Base-by-base conservation (phyloP, 2,329 filamentous ascomycete genomes). In the Microdochium nivale region DNA sequence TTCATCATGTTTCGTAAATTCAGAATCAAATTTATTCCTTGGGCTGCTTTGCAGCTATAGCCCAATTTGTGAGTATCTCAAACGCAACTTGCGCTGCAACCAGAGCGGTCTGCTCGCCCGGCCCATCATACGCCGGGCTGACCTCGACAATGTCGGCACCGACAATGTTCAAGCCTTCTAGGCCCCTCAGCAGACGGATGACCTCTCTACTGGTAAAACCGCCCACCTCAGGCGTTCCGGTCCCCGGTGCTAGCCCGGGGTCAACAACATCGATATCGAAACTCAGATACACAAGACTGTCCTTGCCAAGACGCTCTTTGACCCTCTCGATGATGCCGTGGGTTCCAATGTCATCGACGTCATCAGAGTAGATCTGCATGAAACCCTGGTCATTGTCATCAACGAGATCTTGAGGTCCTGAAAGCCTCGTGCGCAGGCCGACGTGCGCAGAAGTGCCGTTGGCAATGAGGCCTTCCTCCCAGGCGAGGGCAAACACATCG, bases 191-290 rank as follows among this genome's bases (percentile, higher is more conserved):
- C 51, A 92, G 84, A 2, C 83, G 75, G 54, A 91, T 85, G 53
- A 94, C 71, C 67, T 92, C 88, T 33, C 88, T 76, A 3, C 83
- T 88, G 2, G 86, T 88, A 88, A 87, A 92, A 19, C 88, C 88
- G 49, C 88, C 88, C 0, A 87, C 83, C 66, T 91, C 88, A 0
- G 87, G 84, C 0, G 88, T 92, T 1, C 88, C 88, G 0, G 87
- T 90, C 2, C 84, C 75, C n/a, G 87, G 86, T 9, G 82, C 82
- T 49, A 70, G 69, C 0, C 71, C 84, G 0, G 88, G 88, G 65
- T 92, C 87, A 47, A 92, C 73, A 0, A 91, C 87, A 66, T 92
- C 88, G 58, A 91, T 91, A 62, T 92, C 88, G 16, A 92, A 80
- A 52, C 79, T 86, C 24, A 92, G 73, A 60, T 92, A 92, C 13